Evolutionary conservation across 2,329 filamentous ascomycete species (phyloP), one percentile per base, ranked within the genome.

Genomic region (Microcera coccophila): DNA sequence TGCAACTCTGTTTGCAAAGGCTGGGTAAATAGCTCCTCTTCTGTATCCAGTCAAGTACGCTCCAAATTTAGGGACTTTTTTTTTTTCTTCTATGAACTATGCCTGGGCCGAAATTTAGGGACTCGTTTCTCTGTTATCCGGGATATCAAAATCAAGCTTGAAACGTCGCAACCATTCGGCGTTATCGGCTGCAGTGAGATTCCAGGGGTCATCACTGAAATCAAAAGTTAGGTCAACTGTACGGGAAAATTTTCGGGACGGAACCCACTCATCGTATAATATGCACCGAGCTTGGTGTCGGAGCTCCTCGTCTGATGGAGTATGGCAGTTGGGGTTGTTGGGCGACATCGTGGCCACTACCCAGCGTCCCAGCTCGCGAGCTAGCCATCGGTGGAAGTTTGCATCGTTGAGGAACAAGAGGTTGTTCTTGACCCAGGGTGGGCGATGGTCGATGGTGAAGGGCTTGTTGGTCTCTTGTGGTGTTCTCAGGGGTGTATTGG

Each of bases 121-220:
- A n/a, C n/a, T n/a, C n/a, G n/a, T n/a, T n/a, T n/a, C n/a, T n/a
- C n/a, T n/a, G n/a, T 28, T 14, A 28, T 28, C 9, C 9, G 24
- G 57, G 19, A 80, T 70, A 12, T 74, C 74, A 1, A 65, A 67
- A 33, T 76, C 71, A 2, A 71, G 69, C 54, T 80, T 80, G 59
- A 81, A 80, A 24, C 75, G 70, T 22, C 69, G 66, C 2, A 81
- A 60, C 77, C 77, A 80, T 52, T 79, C 75, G 1, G 64, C 67
- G 42, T 79, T 78, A 50, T 80, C 76, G 3, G 76, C 77, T 0
- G 74, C 70, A 0, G 76, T 80, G 49, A 76, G 72, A 50, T 80
- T 79, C 71, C 75, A 78, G 3, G 74, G 74, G 48, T 80, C 76
- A 39, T 79, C 77, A 41, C 74, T 76, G 38, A n/a, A n/a, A n/a